Base-by-base conservation (phyloP, 805 yeast genomes). In the Saccharomyces eubayanus region DNA sequence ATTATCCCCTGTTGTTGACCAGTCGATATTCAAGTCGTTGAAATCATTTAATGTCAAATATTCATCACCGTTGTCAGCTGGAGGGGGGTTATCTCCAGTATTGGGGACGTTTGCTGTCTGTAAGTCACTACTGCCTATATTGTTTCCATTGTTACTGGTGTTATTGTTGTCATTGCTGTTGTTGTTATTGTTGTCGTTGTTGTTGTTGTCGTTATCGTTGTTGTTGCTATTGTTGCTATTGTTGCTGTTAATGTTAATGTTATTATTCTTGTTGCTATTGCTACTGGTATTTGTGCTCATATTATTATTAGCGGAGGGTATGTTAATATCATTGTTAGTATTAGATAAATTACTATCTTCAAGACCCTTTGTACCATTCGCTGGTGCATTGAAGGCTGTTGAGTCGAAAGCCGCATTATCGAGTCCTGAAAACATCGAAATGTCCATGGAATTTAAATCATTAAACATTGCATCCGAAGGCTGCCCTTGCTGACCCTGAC, bases 11-110 rank as follows among this genome's bases (percentile, higher is more conserved):
- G 59, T 57, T 0, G 64, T 51, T 47, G 60, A 59, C 72, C 72
- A 69, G 49, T 67, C 72, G 24, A 69, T 64, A 48, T 68, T 68
- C 29, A 69, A 53, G 51, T 69, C 71, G 54, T 69, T 69, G 52
- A 69, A 67, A 51, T 69, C 72, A 43, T 69, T 69, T 46, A 69
- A 56, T 5, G 72, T 69, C 55, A 69, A 53, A 48, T 69, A 69
- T 48, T 68, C 67, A n/a, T 67, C 71, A 31, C 56, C 62, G 46
- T 50, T 57, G 46, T 62, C 66, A 48, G 55, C 56, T 28, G 51
- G 24, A 28, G 55, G 47, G 10, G 55, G n/a, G 11, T 45, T 6
- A 31, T 36, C 48, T 12, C 30, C 40, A 31, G 57, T 56, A 51
- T 56, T 57, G 51, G 55, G 50, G 40, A 56, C 61, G 40, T 54